These are phyloP conservation scores for Striga asiatica DNA, from an alignment of 257 asterid species.

Conservation along the genomic window DNA sequence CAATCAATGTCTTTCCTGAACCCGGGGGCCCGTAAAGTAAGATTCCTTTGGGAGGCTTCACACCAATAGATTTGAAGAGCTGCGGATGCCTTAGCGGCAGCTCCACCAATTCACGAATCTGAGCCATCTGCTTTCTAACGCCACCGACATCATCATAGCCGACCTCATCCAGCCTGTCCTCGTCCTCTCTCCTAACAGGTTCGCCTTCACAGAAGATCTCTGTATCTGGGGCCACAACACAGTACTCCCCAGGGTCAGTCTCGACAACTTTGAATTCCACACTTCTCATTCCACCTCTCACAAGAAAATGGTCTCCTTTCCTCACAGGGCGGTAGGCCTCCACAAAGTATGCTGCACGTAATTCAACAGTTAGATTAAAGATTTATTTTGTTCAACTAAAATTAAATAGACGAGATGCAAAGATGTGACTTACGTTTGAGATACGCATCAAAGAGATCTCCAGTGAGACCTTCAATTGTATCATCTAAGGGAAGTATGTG, in stretches of 20 bases:
- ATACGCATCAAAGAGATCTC: slow-evolving; percentile 34
- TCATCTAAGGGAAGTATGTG: slow-evolving; percentile 40
- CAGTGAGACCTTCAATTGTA: slow-evolving; percentile 35
- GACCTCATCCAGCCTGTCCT: slow-evolving; percentile 31
- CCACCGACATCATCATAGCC: slow-evolving; percentile 47
- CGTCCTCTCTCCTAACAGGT: slow-evolving; percentile 30
- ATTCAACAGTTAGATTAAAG: background rate
- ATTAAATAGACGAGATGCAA: too few species aligned
- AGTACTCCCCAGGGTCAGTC: slow-evolving; percentile 37
- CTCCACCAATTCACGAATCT: slow-evolving; percentile 37
- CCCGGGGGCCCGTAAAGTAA: slow-evolving; percentile 44
- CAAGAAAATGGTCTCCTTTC: slow-evolving; percentile 32
- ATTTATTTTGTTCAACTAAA: too few species aligned
- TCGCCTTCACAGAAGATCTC: slow-evolving; percentile 45
- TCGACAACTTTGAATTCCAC: slow-evolving; percentile 39
- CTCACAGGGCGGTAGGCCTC: slow-evolving; percentile 39
- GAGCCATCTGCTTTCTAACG: slow-evolving; percentile 48
- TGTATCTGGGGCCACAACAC: slow-evolving; percentile 38
- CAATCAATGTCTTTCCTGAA: slow-evolving; percentile 38
- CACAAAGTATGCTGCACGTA: slow-evolving; percentile 30
- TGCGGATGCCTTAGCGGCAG: slow-evolving; percentile 39
- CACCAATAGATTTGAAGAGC: slow-evolving; percentile 39
- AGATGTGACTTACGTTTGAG: slow-evolving; percentile 26
- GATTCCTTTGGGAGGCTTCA: slow-evolving; percentile 44
- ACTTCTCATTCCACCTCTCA: slow-evolving; percentile 41